A percentile compares a stretch with the other conserved stretches of the same genome.
Conservation (phyloP, 768 basidiomycete species). For the Suillus variegatus region DNA sequence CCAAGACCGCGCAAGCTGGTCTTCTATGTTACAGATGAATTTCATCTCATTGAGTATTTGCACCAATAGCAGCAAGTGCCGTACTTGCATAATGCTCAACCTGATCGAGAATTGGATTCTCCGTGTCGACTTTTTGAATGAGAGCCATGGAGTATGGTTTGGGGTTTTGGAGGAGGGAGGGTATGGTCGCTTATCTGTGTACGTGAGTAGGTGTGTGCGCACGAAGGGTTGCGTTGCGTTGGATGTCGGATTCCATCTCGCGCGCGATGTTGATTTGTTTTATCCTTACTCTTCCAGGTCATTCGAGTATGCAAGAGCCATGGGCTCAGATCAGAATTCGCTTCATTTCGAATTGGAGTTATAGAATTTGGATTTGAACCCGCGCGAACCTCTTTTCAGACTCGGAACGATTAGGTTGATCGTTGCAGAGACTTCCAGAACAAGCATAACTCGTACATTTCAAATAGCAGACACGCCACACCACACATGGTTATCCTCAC, state of each 20-base stretch:
- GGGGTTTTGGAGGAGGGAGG: slow-evolving; percentile 56
- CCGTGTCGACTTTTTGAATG: too few species aligned
- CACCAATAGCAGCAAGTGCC: too few species aligned
- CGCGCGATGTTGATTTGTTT: not conserved
- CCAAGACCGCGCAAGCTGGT: too few species aligned
- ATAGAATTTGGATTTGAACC: not conserved
- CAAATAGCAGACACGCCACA: not conserved
- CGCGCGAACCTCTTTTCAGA: too few species aligned
- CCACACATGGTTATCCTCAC: not conserved
- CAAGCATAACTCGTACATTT: not conserved
- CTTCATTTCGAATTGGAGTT: slow-evolving; percentile 24
- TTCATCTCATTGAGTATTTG: too few species aligned
- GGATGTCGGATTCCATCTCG: too few species aligned
- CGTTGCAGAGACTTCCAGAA: too few species aligned
- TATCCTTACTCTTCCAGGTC: slow-evolving; percentile 32
- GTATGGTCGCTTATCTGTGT: slow-evolving; percentile 54
- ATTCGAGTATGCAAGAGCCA: slow-evolving; percentile 51
- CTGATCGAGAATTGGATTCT: too few species aligned
- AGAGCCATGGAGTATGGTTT: slow-evolving; percentile 56
- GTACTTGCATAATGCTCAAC: too few species aligned
- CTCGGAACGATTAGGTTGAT: not conserved
- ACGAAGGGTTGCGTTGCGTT: too few species aligned
- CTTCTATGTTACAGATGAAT: too few species aligned
- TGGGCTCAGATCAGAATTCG: slow-evolving; percentile 42
- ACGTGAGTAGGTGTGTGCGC: slow-evolving; percentile 33